These are phyloP conservation scores for Debaryomycetaceae sp. DNA, from an alignment of 1,139 yeast genomes.

Conservation along the genomic window DNA sequence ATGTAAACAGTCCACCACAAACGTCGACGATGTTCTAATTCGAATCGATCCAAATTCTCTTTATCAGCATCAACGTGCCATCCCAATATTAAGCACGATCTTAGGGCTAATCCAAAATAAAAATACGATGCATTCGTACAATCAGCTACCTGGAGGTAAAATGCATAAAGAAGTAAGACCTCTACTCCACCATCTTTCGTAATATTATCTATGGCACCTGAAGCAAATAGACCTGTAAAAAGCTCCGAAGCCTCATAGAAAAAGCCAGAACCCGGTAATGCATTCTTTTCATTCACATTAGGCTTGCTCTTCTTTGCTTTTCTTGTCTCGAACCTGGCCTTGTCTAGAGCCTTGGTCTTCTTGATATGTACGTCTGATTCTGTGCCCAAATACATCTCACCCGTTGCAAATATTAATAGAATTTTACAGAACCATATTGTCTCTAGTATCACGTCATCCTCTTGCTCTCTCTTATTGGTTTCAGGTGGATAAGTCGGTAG, in stretches of 20 bases:
- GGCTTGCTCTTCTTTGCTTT: slow-evolving; percentile 10
- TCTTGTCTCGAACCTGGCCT: slow-evolving; percentile 7
- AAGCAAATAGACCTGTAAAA: slow-evolving; percentile 70
- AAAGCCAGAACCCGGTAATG: slow-evolving; percentile 73
- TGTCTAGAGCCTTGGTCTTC: slow-evolving; percentile 28
- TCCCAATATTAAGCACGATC: slow-evolving; percentile 73
- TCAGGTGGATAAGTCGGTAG: slow-evolving; percentile 33
- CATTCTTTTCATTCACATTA: slow-evolving; percentile 21
- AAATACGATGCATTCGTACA: slow-evolving; percentile 81
- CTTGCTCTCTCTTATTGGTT: slow-evolving; percentile 40
- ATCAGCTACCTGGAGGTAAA: slow-evolving; percentile 81
- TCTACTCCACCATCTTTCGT: slow-evolving; percentile 84
- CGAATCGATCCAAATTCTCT: slow-evolving; percentile 58
- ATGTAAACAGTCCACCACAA: slow-evolving; percentile 92
- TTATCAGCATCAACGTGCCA: slow-evolving; percentile 82
- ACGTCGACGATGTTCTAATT: slow-evolving; percentile 75
- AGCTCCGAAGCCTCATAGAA: slow-evolving; percentile 74
- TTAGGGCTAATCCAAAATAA: slow-evolving; percentile 73
- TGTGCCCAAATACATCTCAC: slow-evolving; percentile 82
- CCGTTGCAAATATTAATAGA: slow-evolving; percentile 71
- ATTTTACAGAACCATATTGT: slow-evolving; percentile 82
- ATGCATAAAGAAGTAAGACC: slow-evolving; percentile 71
- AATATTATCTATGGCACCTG: slow-evolving; percentile 75
- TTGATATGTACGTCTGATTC: slow-evolving; percentile 45
- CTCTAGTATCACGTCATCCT: slow-evolving; percentile 61